A percentile compares a stretch with the other conserved stretches of the same genome.
Evolutionary conservation across 1,284 basidiomycete genomes (phyloP).

Genomic region (Vanrija sp.): DNA sequence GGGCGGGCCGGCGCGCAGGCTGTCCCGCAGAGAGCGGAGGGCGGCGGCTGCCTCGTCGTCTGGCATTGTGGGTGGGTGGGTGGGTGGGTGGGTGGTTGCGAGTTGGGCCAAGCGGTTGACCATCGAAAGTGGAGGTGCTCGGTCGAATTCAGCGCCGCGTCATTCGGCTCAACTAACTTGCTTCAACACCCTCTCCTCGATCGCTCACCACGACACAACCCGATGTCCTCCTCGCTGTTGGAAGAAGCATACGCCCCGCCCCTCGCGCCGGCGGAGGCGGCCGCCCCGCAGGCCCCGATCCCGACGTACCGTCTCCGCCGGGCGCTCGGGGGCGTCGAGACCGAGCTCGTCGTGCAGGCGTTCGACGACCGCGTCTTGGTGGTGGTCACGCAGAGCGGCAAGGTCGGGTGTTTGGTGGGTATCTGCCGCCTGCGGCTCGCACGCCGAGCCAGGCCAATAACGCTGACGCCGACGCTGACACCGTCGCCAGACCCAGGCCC

Average conservation of each 20-base stretch:
- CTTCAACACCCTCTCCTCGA: background rate
- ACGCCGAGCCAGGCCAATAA: too few species aligned
- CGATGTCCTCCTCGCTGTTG: slow-evolving; percentile 33
- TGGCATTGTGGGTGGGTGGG: background rate
- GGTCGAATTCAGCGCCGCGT: background rate
- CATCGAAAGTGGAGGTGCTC: background rate
- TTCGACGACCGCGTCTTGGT: slow-evolving; percentile 76
- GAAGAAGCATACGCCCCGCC: slow-evolving; percentile 28
- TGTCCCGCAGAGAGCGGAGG: slow-evolving; percentile 28
- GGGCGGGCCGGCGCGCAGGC: slow-evolving; percentile 23
- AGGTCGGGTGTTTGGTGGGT: slow-evolving; percentile 76
- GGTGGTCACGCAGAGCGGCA: slow-evolving; percentile 75
- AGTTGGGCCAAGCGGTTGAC: too few species aligned
- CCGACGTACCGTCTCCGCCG: slow-evolving; percentile 51
- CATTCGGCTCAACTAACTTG: background rate
- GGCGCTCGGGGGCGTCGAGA: slow-evolving; percentile 58
- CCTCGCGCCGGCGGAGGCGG: background rate
- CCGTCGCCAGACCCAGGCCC: slow-evolving; percentile 68
- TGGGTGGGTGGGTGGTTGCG: background rate
- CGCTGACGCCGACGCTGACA: too few species aligned
- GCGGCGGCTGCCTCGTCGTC: slow-evolving; percentile 7
- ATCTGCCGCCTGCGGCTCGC: too few species aligned
- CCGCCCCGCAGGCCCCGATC: slow-evolving; percentile 26
- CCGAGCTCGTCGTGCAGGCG: slow-evolving; percentile 70
- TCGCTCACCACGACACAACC: background rate